These are phyloP conservation scores for Aspergillus pseudotamarii DNA, from an alignment of 2,329 filamentous ascomycete genomes.

Conservation along the genomic window DNA sequence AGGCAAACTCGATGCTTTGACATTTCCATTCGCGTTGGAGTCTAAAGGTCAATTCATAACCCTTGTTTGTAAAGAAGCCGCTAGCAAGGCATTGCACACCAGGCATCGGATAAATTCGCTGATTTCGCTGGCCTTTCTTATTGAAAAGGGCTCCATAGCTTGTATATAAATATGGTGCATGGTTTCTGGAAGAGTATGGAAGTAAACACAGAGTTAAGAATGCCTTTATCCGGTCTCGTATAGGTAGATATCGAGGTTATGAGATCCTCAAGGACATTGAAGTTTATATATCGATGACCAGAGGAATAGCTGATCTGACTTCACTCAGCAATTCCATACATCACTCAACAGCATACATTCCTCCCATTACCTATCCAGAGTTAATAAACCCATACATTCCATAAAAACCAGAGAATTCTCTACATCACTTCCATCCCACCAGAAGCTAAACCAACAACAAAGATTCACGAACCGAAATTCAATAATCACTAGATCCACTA, in stretches of 20 bases:
- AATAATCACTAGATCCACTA: not conserved
- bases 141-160: too few relatives aligned
- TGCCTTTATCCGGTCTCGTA: not conserved
- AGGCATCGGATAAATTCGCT: too few relatives aligned
- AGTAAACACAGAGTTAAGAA: too few relatives aligned
- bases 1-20: too few relatives aligned
- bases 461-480: not conserved
- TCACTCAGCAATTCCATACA: not conserved
- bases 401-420: too few relatives aligned
- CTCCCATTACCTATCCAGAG: not conserved
- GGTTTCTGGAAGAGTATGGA: not conserved
- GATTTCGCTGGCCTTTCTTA: fast-evolving
- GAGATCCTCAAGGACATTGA: not conserved
- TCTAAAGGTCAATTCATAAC: too few relatives aligned
- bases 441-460: too few relatives aligned
- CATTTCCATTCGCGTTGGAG: too few relatives aligned
- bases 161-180: not conserved
- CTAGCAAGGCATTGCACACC: too few relatives aligned
- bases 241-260: not conserved
- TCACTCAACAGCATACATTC: not conserved
- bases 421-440: too few relatives aligned
- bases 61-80: too few relatives aligned
- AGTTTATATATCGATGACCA: not conserved
- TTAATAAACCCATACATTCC: constrained; percentile 14
- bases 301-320: too few relatives aligned